Evolutionary conservation across 768 basidiomycete species (phyloP).

Genomic region (Phanerochaete sordida): DNA sequence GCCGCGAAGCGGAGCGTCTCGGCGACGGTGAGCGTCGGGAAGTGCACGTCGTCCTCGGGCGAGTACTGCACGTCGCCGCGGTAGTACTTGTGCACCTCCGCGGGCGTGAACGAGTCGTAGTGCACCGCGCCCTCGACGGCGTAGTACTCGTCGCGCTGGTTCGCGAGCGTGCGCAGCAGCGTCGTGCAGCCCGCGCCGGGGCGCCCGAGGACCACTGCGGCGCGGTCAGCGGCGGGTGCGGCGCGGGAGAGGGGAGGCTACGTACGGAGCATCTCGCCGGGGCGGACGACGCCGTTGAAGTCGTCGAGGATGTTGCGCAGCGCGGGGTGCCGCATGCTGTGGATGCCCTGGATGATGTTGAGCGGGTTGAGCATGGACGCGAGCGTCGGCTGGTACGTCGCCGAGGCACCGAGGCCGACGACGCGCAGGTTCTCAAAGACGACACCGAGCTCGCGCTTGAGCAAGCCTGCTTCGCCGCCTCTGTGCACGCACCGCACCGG

Average conservation of each 20-base stretch:
- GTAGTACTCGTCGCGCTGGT: slow-evolving; percentile 68
- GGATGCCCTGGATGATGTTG: slow-evolving; percentile 40
- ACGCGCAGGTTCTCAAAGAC: slow-evolving; percentile 56
- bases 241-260: not conserved
- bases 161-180: slow-evolving; percentile 77
- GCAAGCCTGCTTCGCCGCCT: slow-evolving; percentile 26
- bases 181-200: slow-evolving; percentile 87
- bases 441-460: slow-evolving; percentile 55
- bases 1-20: slow-evolving; percentile 73
- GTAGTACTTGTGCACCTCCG: slow-evolving; percentile 59
- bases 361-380: slow-evolving; percentile 61
- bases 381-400: slow-evolving; percentile 55
- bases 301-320: slow-evolving; percentile 52
- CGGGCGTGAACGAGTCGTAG: slow-evolving; percentile 73
- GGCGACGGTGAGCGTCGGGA: slow-evolving; percentile 78
- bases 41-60: slow-evolving; percentile 85
- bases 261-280: slow-evolving; percentile 66
- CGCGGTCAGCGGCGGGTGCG: not conserved
- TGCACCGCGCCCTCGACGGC: slow-evolving; percentile 64
- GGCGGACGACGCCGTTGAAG: slow-evolving; percentile 53
- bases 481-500: not conserved
- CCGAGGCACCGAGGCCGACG: slow-evolving; percentile 54
- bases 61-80: slow-evolving; percentile 82
- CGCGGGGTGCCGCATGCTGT: slow-evolving; percentile 53
- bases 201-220: slow-evolving; percentile 77